Evolutionary conservation across 2,329 filamentous ascomycete species (phyloP).

Genomic region (Nemania diffusa): DNA sequence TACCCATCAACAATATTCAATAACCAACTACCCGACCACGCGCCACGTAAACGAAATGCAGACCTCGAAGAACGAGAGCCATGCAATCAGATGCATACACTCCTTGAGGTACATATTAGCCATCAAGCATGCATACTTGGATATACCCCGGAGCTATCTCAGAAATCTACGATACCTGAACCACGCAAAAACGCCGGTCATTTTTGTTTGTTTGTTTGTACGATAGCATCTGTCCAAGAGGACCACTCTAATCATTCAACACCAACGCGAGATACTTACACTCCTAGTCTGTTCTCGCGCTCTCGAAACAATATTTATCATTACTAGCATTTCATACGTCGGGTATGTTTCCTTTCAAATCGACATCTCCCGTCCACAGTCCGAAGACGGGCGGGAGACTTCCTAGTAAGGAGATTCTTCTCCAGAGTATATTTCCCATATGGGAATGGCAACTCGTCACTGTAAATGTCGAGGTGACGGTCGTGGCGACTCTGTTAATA

Average conservation of each 20-base stretch:
- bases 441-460: constrained; percentile 71
- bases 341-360: constrained; percentile 65
- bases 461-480: constrained; percentile 67
- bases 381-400: constrained; percentile 64
- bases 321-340: neutral
- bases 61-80: too few relatives aligned
- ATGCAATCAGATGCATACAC: too few relatives aligned
- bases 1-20: neutral
- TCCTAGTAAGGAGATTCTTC: constrained; percentile 71
- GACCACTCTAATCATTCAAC: too few relatives aligned
- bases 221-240: too few relatives aligned
- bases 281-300: neutral
- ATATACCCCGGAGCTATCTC: too few relatives aligned
- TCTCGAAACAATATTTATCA: neutral
- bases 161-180: neutral
- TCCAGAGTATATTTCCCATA: constrained; percentile 64
- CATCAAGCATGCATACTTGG: too few relatives aligned
- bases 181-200: too few relatives aligned
- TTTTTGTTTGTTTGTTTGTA: too few relatives aligned
- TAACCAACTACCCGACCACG: neutral
- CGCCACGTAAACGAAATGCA: neutral
- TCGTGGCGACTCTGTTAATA: constrained; percentile 70
- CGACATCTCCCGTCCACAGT: constrained; percentile 67
- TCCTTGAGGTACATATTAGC: too few relatives aligned
- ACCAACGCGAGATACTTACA: too few relatives aligned